Evolutionary conservation across 2,329 filamentous ascomycete species (phyloP).

Genomic region (Xylariales sp.): DNA sequence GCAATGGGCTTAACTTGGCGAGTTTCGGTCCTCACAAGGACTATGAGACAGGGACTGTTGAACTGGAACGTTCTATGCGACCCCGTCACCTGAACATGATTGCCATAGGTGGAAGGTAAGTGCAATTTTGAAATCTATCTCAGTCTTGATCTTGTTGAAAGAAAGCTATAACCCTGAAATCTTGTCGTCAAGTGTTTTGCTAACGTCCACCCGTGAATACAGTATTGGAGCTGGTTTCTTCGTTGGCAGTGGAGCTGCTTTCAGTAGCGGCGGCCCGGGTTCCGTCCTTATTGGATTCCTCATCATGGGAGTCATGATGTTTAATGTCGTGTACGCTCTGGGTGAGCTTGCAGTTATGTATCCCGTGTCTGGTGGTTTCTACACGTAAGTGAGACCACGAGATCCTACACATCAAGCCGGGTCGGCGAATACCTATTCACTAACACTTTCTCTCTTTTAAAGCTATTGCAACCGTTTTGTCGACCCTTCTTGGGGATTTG

Average conservation of each 20-base stretch:
- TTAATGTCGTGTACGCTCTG: constrained; percentile 57
- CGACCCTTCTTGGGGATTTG: constrained; percentile 43
- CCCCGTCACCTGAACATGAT: constrained; percentile 49
- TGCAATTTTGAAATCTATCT: no score
- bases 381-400: constrained; percentile 21
- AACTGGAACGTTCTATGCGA: constrained; percentile 38
- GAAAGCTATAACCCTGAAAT: no score
- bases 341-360: constrained; percentile 47
- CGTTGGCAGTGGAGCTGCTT: constrained; percentile 51
- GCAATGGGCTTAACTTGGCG: constrained; percentile 34
- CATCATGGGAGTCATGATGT: constrained; percentile 58
- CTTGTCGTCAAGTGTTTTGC: no score
- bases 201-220: background rate
- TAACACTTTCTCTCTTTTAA: background rate
- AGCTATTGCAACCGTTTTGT: constrained; percentile 45
- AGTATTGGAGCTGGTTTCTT: constrained; percentile 61
- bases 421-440: background rate
- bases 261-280: constrained; percentile 40
- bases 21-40: constrained; percentile 36
- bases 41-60: constrained; percentile 27
- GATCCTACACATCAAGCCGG: background rate
- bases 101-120: constrained; percentile 46
- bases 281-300: constrained; percentile 44
- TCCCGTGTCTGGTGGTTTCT: constrained; percentile 48
- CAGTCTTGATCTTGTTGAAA: no score